A percentile compares a stretch with the other conserved stretches of the same genome.
Conservation (phyloP, 1,284 basidiomycete genomes). For the Inonotus hispidus region DNA sequence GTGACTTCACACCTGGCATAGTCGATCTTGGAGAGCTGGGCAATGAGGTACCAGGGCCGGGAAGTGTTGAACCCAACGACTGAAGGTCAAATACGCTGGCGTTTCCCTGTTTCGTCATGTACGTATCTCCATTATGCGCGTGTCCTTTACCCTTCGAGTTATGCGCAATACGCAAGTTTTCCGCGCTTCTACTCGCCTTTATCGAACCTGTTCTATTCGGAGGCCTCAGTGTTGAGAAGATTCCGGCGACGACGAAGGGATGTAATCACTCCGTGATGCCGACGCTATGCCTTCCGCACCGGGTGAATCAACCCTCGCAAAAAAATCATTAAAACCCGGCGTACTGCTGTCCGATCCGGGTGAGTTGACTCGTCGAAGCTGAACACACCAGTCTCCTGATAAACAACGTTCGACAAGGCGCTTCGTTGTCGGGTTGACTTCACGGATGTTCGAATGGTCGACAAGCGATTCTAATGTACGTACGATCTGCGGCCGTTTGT, state of each 20-base stretch:
- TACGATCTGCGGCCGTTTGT: conserved; percentile 90
- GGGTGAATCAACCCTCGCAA: conserved; percentile 33
- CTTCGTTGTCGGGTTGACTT: conserved; percentile 81
- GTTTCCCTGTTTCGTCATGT: conserved; percentile 34
- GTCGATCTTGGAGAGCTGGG: conserved; percentile 14
- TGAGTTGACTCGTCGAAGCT: conserved; percentile 38
- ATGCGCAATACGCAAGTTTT: conserved; percentile 33
- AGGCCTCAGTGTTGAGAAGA: conserved; percentile 26
- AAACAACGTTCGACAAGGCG: conserved; percentile 92
- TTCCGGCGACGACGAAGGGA: conserved; percentile 21
- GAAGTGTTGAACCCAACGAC: conserved; percentile 34
- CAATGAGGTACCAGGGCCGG: conserved; percentile 13
- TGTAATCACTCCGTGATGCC: conserved; percentile 22
- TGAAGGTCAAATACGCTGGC: conserved; percentile 49
- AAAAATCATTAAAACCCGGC: conserved; percentile 19
- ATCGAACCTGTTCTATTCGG: conserved; percentile 31
- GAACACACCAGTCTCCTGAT: conserved; percentile 81
- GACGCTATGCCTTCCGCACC: conserved; percentile 37
- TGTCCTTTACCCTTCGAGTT: conserved; percentile 1
- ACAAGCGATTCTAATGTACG: conserved; percentile 78
- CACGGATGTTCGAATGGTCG: conserved; percentile 70
- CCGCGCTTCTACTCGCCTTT: conserved; percentile 60
- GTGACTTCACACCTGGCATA: background rate
- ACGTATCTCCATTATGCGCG: background rate
- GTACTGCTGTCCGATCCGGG: conserved; percentile 25